Evolutionary conservation across 2,329 filamentous ascomycete genomes (phyloP), one percentile per base, ranked within the genome.

Genomic region (Cytospora paraplurivora): DNA sequence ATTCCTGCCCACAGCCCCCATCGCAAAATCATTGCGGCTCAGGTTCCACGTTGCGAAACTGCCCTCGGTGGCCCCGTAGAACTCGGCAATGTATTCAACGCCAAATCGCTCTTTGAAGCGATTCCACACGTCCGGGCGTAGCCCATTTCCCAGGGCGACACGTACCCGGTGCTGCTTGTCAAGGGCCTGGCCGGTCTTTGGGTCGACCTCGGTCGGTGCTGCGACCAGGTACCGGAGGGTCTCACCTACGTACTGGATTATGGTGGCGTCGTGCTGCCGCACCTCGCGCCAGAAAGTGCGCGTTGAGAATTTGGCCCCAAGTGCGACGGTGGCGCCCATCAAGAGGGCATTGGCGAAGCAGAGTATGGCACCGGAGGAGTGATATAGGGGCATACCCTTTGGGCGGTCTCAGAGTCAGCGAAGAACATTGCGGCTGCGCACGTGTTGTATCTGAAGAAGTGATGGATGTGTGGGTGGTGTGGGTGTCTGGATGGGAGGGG

Each of bases 191-290:
- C 88, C 88, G 0, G 88, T 91, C 7, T 72, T 73, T 0, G 87
- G 81, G 68, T 92, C 87, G 33, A 80, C 74, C 62, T 88, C 81
- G 0, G 85, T 80, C 2, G 89, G 84, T 0, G 87, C 85, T 0
- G 89, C 82, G 12, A 96, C 81, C 4, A 96, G 83, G 73, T 96
- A 96, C 7, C 92, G 88, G 67, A 92, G 89, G 0, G 91, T 94
- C 75, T 96, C 92, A 59, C 92, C 92, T 15, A 96, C 92, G 72
- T 96, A 96, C 73, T 96, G 92, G 66, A 96, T 88, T 4, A 88
- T 82, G 1, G 90, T 95, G 21, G 92, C 89, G 10, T 88, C 78
- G 56, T 84, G 85, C 52, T 83, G 82, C n/a, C 89, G 84, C 17
- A 89, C 88, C 61, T 94, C 90, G 17, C 85, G 79, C 89, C 91